Evolutionary conservation across 2,329 filamentous ascomycete genomes (phyloP), one percentile per base, ranked within the genome.

Genomic region (Cytospora chrysosperma): DNA sequence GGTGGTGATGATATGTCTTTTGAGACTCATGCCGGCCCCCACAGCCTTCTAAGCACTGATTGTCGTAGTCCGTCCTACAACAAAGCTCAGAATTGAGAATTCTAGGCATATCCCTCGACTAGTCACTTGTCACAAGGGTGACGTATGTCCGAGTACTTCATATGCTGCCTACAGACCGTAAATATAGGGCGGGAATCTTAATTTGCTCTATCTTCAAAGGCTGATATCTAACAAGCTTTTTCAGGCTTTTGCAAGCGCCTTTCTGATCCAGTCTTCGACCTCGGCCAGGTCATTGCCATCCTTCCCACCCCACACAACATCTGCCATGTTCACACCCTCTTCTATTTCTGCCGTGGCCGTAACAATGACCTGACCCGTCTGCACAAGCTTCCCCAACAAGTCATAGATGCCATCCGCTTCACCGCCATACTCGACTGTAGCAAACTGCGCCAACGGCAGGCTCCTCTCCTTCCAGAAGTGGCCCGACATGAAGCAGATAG

Each of bases 401-500:
- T 59, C 49, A 27, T 69, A 69, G 10, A 69, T 63, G 43, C 60
- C 64, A n/a, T 70, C 67, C 24, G 61, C 64, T 9, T 49, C 40
- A 6, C 63, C 69, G 7, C 28, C 12, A 55, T 70, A 70, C 17
- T 63, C 66, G 12, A 70, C 67, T n/a, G 69, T 62, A 2, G 67
- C 64, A 34, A 70, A 69, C 24, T 70, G 67, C 6, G 69, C 69
- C 52, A 69, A 32, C 4, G 65, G 62, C 13, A 70, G 47, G 9
- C 60, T 56, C 21, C 68, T 65, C 10, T 61, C 53, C 53, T 64
- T 61, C 69, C 65, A 70, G 40, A 70, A 70, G 28, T 70, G 69
- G 7, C 65, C 63, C 2, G 67, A 64, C 68, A 69, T 68, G 62
- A 70, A 56, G 59, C 69, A 70, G 30, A 70, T 69, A 1, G 69